Base-by-base conservation (phyloP, 306 rosid species). In the Purshia tridentata region DNA sequence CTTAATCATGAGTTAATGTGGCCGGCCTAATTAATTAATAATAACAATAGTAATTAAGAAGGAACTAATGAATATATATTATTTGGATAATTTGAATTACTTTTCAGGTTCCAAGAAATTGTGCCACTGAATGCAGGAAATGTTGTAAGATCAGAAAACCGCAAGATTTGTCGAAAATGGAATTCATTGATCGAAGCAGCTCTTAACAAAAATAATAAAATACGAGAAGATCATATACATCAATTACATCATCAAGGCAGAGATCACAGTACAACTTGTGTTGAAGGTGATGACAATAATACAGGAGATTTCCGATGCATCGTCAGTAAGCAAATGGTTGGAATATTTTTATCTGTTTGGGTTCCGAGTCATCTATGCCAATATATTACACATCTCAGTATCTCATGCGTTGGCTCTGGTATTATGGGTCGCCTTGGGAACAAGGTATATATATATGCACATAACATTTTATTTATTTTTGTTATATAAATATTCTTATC, bases 301-400 rank as follows among this genome's bases (percentile, higher is more conserved):
- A 11, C 82, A 61, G 82, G 61, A 12, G 84, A 80, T 19, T 84
- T 78, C 44, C 76, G 79, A 69, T 88, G 91, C 77, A 81, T 88
- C 50, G 78, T 81, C 45, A 82, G 89, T 82, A 88, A 81, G 76
- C 93, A 88, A 79, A 86, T 88, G 93, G 89, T 86, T 75, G 93
- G 91, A 63, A 77, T 88, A 62, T 79, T 80, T 40, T 64, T 88
- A 73, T 80, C 89, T 5, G 89, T 82, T 57, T 88, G 93, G 93
- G 69, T 74, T 55, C 77, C 81, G 61, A 79, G 64, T 42, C 40
- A 84, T 65, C 84, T 86, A 54, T 68, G 83, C 45, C 88, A 84
- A 44, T 81, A 71, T 81, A 84, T 88, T 51, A 77, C 41, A 73
- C 81, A 88, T 84, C 83, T 84, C 81, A 84, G 82, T 44, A 91